These are phyloP conservation scores for Carpinus fangiana DNA, from an alignment of 306 rosid species.

Conservation along the genomic window DNA sequence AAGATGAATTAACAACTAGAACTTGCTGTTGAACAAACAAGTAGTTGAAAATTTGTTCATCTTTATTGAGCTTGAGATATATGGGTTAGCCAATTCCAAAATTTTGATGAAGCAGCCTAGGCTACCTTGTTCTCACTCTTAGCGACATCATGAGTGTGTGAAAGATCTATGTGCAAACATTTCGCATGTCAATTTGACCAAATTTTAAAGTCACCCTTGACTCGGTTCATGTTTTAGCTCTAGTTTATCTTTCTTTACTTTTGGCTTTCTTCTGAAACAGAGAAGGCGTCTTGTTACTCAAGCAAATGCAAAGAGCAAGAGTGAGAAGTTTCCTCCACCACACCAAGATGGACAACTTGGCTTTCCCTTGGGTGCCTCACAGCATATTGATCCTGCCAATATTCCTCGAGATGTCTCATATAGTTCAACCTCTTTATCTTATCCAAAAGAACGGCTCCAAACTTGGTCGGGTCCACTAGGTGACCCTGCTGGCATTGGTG, in stretches of 20 bases:
- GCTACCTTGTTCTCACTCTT: neutral
- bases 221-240: conserved; percentile 14
- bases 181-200: neutral
- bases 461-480: conserved; percentile 90
- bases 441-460: conserved; percentile 67
- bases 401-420: conserved; percentile 71
- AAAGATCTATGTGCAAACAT: neutral
- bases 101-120: neutral
- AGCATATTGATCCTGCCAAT: conserved; percentile 70
- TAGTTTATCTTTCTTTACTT: conserved; percentile 6
- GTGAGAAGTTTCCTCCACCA: conserved; percentile 95
- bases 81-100: conserved; percentile 1
- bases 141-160: neutral
- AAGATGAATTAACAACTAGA: neutral
- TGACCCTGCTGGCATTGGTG: conserved; percentile 48
- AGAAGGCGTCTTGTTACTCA: conserved; percentile 79
- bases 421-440: conserved; percentile 60
- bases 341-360: conserved; percentile 92
- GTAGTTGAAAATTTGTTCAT: neutral
- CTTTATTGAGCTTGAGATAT: conserved; percentile 11
- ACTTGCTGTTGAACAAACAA: neutral
- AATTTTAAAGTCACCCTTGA: neutral
- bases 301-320: conserved; percentile 95
- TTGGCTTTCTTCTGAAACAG: conserved; percentile 51
- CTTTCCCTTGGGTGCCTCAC: conserved; percentile 75